A percentile compares a stretch with the other conserved stretches of the same genome.
Conservation (phyloP, 1,139 yeast species). For the Meyerozyma sp. region DNA sequence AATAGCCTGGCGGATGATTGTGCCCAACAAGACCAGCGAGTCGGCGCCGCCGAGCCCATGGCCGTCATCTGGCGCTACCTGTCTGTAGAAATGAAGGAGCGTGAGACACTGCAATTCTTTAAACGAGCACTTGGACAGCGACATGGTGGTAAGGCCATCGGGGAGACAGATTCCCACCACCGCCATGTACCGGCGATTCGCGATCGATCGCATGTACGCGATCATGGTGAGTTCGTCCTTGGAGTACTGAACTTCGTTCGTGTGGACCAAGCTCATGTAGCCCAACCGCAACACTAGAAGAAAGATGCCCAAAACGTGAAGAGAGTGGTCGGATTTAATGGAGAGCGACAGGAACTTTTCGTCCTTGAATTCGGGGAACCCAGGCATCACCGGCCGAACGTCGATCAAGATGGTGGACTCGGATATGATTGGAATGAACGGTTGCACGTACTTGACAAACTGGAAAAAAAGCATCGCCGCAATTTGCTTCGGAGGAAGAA, state of each 20-base stretch:
- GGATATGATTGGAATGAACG: slow-evolving; percentile 34
- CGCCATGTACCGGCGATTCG: not conserved
- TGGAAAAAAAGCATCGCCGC: slow-evolving; percentile 27
- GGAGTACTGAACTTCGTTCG: slow-evolving; percentile 23
- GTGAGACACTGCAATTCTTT: slow-evolving; percentile 18
- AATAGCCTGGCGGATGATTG: slow-evolving; percentile 34
- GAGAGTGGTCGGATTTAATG: slow-evolving; percentile 28
- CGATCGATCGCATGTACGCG: slow-evolving; percentile 17
- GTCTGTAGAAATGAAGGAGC: slow-evolving; percentile 31
- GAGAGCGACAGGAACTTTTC: slow-evolving; percentile 17
- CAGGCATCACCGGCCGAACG: slow-evolving; percentile 20
- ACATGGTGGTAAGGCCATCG: not conserved
- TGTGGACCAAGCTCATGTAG: slow-evolving; percentile 37
- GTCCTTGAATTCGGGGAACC: slow-evolving; percentile 19
- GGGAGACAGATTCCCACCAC: not conserved
- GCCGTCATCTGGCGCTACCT: slow-evolving; percentile 38
- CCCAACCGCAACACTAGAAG: slow-evolving; percentile 32
- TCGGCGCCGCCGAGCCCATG: slow-evolving; percentile 42
- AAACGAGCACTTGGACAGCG: slow-evolving; percentile 7
- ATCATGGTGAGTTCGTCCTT: slow-evolving; percentile 25
- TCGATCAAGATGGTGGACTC: slow-evolving; percentile 25
- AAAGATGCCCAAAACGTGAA: slow-evolving; percentile 27
- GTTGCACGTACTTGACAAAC: slow-evolving; percentile 36
- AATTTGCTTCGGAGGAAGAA: slow-evolving; percentile 28
- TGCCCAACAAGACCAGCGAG: slow-evolving; percentile 35